Base-by-base conservation (phyloP, 2,329 filamentous ascomycete genomes). In the Acrocalymma vagum region DNA sequence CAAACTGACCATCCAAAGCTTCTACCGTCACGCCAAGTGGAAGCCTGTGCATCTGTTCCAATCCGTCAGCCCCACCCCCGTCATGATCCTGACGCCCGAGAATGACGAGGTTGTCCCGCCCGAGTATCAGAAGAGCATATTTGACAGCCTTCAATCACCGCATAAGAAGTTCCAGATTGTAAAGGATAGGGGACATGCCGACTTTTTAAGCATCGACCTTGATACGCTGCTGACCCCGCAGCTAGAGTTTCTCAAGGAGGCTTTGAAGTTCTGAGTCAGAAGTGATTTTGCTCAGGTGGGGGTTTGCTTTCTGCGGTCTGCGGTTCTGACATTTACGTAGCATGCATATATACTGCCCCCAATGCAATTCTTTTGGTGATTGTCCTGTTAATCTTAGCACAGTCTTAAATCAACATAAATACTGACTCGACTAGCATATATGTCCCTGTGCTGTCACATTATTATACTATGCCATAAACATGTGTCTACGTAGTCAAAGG, bases 31-130 rank as follows among this genome's bases (percentile, higher is more conserved):
- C 11, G 41, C 38, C 18, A 27, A 26, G 23, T 42, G 31, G 14
- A 22, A 29, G 28, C 38, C 39, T 18, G 13, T 47, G 23, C 13
- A 37, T 23, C 32, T 47, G 9, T 17, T 43, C 9, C n/a, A n/a
- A 16, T 38, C 16, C 17, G 23, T 47, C 13, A 31, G 23, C 11
- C 42, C 43, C 22, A 47, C 43, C 14, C 38, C 38, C 11, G 38
- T 38, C 26, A 33, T 47, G 27, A 38, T 43, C 5, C 11, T 47
- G 31, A 43, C 38, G 24, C 30, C 31, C 29, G 43, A 47, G 23
- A 24, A 33, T 21, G 43, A 47, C 18, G 32, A 47, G 25, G 38
- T 41, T 14, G 18, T 31, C n/a, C 31, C 38, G 13, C 38, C 31
- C n/a, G 18, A 42, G 42, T 30, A 20, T 15, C 42, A 36, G 27